phyloP scores from a whole-genome alignment of 2,329 filamentous ascomycete species.

The Hymenoscyphus occultus region DNA sequence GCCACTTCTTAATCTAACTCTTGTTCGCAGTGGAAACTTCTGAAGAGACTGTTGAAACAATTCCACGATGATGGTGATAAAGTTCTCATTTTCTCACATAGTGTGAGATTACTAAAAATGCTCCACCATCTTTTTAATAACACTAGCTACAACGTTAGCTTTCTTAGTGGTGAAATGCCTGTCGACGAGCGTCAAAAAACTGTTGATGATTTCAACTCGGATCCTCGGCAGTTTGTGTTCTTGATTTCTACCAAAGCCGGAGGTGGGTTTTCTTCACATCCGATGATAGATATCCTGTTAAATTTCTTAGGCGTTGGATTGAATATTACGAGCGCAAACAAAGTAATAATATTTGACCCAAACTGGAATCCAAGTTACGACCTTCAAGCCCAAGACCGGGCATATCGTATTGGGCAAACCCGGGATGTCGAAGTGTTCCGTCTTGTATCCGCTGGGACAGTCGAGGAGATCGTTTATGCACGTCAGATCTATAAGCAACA shows the following conservation, averaged over 20 bases:
- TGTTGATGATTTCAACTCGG: conserved; percentile 89
- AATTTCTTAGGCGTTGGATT: conserved; percentile 65
- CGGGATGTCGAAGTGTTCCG: conserved; percentile 95
- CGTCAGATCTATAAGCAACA: conserved; percentile 99
- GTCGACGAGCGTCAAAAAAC: conserved; percentile 79
- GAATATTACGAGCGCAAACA: conserved; percentile 97
- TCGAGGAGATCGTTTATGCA: conserved; percentile 96
- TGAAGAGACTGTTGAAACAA: conserved; percentile 81
- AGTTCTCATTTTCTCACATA: conserved; percentile 92
- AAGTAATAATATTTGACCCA: conserved; percentile 94
- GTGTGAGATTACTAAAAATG: conserved; percentile 79
- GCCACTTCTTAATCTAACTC: too few relatives aligned
- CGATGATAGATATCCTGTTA: background rate
- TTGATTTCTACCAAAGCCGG: conserved; percentile 92
- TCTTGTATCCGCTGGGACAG: conserved; percentile 83
- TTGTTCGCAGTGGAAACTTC: conserved; percentile 69
- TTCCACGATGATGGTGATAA: conserved; percentile 92
- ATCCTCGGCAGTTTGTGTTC: conserved; percentile 87
- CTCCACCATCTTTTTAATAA: conserved; percentile 81
- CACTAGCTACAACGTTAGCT: conserved; percentile 87
- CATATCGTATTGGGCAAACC: conserved; percentile 90
- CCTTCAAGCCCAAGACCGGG: conserved; percentile 91
- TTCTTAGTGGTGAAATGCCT: conserved; percentile 79
- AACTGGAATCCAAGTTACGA: conserved; percentile 98
- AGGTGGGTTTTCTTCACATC: conserved; percentile 38